Evolutionary conservation across 306 rosid species (phyloP).

Genomic region (Quercus agrifolia): DNA sequence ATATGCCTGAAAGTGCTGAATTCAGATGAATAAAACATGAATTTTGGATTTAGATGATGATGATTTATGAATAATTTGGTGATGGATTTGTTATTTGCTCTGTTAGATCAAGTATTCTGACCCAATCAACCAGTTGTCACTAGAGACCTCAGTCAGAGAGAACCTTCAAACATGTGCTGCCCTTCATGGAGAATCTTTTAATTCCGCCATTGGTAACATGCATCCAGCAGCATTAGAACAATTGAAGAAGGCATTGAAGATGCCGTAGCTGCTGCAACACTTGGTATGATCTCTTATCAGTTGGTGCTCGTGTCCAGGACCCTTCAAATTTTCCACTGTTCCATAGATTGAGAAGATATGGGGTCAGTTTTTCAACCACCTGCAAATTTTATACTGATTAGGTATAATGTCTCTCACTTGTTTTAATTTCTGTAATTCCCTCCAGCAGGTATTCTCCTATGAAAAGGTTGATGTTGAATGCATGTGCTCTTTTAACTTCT

Average conservation of each 20-base stretch:
- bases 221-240: constrained; percentile 85
- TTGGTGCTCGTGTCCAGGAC: constrained; percentile 22
- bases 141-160: constrained; percentile 79
- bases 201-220: constrained; percentile 71
- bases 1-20: constrained; percentile 5
- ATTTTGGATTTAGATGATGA: neutral
- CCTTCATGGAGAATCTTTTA: constrained; percentile 92
- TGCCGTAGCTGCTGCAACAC: constrained; percentile 44
- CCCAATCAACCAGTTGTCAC: constrained; percentile 74
- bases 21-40: constrained; percentile 11
- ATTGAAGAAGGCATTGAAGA: constrained; percentile 84
- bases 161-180: constrained; percentile 88
- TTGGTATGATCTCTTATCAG: constrained; percentile 11
- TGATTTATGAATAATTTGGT: neutral
- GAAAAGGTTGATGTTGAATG: neutral
- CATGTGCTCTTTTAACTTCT: neutral
- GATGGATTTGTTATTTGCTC: constrained; percentile 25
- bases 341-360: constrained; percentile 30
- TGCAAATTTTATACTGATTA: neutral
- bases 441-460: neutral
- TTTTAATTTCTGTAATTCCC: too few species aligned
- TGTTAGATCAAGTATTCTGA: constrained; percentile 77
- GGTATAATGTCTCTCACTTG: neutral
- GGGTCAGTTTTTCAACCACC: constrained; percentile 38
- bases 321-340: constrained; percentile 26